Percentiles rank a stretch among this genome's conserved stretches.
Conservation (phyloP, 2,329 filamentous ascomycete species). For the Aspergillus persii region DNA sequence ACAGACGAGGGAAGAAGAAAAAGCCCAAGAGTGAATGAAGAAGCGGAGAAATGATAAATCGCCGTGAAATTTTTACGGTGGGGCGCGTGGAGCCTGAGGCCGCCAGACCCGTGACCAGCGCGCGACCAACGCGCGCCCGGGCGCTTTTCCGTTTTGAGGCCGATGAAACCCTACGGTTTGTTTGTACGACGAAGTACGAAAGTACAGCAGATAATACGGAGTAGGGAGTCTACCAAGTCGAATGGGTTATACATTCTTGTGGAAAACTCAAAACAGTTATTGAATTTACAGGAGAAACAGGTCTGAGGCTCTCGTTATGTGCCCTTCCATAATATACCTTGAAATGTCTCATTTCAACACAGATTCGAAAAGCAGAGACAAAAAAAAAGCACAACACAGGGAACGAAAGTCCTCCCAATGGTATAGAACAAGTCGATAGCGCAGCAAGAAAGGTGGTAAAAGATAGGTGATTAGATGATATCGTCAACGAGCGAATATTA, state of each 20-base stretch:
- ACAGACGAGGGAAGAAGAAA: slow-evolving; percentile 12
- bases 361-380: slow-evolving; percentile 3
- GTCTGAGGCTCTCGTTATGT: slow-evolving; percentile 1
- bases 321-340: not conserved
- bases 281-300: not conserved
- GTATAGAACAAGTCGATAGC: slow-evolving; percentile 21
- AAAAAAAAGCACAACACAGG: slow-evolving; percentile 8
- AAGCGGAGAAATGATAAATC: slow-evolving; percentile 3
- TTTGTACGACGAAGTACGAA: not conserved
- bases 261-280: not conserved
- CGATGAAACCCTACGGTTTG: not conserved
- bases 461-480: not conserved
- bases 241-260: not conserved
- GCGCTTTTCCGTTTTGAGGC: not conserved
- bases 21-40: not conserved
- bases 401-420: slow-evolving; percentile 17
- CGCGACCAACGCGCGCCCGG: slow-evolving; percentile 18
- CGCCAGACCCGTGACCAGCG: slow-evolving; percentile 8
- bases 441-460: slow-evolving; percentile 3
- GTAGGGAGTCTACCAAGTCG: too few relatives aligned
- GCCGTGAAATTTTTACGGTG: slow-evolving; percentile 20
- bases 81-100: slow-evolving; percentile 23
- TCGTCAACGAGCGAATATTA: slow-evolving; percentile 27
- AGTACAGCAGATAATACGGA: too few relatives aligned
- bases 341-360: slow-evolving; percentile 6